Percentiles rank a stretch among this genome's conserved stretches.
Evolutionary conservation across 805 yeast species (phyloP).

Genomic region (Phaffomyces antillensis): DNA sequence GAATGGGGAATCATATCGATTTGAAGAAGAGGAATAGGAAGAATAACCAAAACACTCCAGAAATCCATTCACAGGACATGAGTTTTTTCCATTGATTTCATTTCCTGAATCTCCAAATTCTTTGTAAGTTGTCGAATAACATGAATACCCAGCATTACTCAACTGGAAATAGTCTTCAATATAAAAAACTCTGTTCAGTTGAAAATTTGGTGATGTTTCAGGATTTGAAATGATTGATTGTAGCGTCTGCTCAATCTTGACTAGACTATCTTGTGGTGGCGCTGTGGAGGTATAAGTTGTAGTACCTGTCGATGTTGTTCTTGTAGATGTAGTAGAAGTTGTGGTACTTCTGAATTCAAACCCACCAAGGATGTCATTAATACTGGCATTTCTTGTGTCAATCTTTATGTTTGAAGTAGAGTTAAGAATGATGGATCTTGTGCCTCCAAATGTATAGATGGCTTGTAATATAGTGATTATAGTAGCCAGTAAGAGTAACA

Average conservation of each 20-base stretch:
- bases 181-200: constrained; percentile 1
- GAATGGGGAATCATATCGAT: too few species aligned
- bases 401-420: not conserved
- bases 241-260: not conserved
- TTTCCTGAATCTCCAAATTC: too few species aligned
- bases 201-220: not conserved
- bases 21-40: not conserved
- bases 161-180: constrained; percentile 1
- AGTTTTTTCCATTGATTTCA: not conserved
- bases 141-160: not conserved
- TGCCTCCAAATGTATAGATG: too few species aligned
- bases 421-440: too few species aligned
- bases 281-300: not conserved
- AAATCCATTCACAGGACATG: constrained; percentile 1
- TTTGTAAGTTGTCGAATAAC: not conserved
- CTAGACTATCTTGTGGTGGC: not conserved
- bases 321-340: not conserved
- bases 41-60: constrained; percentile 1
- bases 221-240: not conserved
- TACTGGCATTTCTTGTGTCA: constrained; percentile 2
- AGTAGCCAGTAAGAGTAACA: too few species aligned
- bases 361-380: constrained; percentile 2
- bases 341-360: not conserved
- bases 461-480: too few species aligned
- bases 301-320: not conserved